Percentiles rank a stretch among this genome's conserved stretches.
Conservation (phyloP, 352 stramenopile genomes). For the Phytophthora citrophthora region DNA sequence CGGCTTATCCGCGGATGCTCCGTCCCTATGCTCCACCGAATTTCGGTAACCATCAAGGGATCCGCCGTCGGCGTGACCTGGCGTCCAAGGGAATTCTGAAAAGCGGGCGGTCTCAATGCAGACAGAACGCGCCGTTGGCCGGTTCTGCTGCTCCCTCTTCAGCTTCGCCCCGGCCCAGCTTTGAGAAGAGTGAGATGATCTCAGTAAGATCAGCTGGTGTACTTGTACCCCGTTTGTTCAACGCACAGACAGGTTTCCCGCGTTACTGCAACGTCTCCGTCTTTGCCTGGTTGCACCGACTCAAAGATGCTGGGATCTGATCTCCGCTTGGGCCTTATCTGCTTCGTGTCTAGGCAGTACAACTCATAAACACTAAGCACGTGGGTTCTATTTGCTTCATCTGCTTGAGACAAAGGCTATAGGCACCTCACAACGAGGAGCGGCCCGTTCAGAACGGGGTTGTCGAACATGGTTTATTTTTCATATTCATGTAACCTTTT, state of each 20-base stretch:
- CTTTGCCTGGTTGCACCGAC: constrained; percentile 13
- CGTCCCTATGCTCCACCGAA: constrained; percentile 20
- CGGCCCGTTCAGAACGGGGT: not conserved
- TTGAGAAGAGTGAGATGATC: too few species aligned
- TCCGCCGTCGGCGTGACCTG: not conserved
- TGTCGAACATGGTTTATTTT: too few species aligned
- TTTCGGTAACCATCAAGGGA: constrained; percentile 15
- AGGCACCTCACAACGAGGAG: constrained; percentile 1
- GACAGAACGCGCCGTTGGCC: constrained; percentile 12
- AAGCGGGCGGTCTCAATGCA: constrained; percentile 2
- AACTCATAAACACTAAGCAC: constrained; percentile 3
- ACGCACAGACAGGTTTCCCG: not conserved
- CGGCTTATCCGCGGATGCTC: constrained; percentile 1
- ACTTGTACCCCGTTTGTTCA: not conserved
- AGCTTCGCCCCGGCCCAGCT: too few species aligned
- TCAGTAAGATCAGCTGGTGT: not conserved
- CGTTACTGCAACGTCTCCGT: constrained; percentile 2
- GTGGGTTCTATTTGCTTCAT: not conserved
- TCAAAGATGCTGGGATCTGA: constrained; percentile 26
- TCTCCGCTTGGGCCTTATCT: constrained; percentile 25
- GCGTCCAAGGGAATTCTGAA: constrained; percentile 4
- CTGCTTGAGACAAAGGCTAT: constrained; percentile 17
- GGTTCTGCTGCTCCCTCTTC: constrained; percentile 8
- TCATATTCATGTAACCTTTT: too few species aligned
- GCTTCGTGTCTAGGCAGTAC: not conserved